Evolutionary conservation across 441 rosid species (phyloP).

Genomic region (Euphorbia schlechtendalii): DNA sequence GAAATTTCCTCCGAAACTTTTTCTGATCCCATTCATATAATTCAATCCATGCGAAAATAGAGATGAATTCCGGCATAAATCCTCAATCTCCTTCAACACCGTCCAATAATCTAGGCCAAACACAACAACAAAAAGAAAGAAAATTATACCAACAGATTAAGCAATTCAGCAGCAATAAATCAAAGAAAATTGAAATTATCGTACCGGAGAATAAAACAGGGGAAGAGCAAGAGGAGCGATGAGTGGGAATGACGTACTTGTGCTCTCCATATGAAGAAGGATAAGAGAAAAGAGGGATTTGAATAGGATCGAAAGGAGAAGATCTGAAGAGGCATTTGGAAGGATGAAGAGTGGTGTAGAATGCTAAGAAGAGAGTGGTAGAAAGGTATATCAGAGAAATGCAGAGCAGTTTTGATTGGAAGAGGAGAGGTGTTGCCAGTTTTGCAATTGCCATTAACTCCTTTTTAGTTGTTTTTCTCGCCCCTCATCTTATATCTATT

Average conservation of each 20-base stretch:
- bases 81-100: conserved; percentile 50
- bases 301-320: conserved; percentile 79
- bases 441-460: conserved; percentile 25
- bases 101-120: conserved; percentile 49
- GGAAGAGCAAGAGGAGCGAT: conserved; percentile 59
- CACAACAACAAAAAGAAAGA: not conserved
- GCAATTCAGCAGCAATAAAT: not conserved
- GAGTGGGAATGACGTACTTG: conserved; percentile 73
- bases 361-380: conserved; percentile 42
- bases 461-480: conserved; percentile 17
- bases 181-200: not conserved
- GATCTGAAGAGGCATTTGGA: conserved; percentile 64
- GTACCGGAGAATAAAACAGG: conserved; percentile 66
- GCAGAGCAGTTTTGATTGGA: conserved; percentile 77
- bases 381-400: conserved; percentile 57
- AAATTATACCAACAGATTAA: not conserved
- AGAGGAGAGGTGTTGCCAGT: conserved; percentile 36
- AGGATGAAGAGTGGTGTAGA: conserved; percentile 46
- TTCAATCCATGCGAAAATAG: conserved; percentile 30
- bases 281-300: conserved; percentile 56
- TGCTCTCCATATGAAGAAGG: conserved; percentile 76
- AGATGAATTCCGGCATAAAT: conserved; percentile 31
- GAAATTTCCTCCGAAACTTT: conserved; percentile 65
- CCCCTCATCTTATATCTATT: not conserved
- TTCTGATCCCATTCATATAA: conserved; percentile 41